A percentile compares a stretch with the other conserved stretches of the same genome.
Conservation (phyloP, 768 basidiomycete species). For the Chalciporus chontae region DNA sequence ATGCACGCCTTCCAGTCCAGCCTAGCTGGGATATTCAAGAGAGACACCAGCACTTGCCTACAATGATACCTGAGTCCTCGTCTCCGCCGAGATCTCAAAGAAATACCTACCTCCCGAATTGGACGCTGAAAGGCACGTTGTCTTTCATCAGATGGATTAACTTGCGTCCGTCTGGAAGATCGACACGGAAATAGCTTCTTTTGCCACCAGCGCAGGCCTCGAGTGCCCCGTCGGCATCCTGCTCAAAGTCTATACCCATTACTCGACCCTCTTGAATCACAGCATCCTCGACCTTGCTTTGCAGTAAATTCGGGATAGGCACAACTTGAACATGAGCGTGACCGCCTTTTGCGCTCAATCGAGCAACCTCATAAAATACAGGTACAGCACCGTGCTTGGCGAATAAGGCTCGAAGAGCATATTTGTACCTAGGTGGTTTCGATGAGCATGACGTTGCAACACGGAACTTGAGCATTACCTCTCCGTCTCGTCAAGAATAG, state of each 20-base stretch:
- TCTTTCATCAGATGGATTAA: conserved; percentile 85
- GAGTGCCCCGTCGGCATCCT: conserved; percentile 62
- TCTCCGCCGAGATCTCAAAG: no score
- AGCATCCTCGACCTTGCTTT: conserved; percentile 60
- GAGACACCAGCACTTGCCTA: conserved; percentile 76
- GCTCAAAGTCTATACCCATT: conserved; percentile 71
- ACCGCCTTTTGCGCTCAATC: conserved; percentile 80
- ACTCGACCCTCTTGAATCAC: conserved; percentile 70
- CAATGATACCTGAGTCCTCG: conserved; percentile 1
- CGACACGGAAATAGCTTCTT: conserved; percentile 84
- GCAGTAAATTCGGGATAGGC: conserved; percentile 65
- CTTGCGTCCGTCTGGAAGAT: conserved; percentile 80
- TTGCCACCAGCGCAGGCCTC: conserved; percentile 46
- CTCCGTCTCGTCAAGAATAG: conserved; percentile 79
- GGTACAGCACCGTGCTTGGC: conserved; percentile 63
- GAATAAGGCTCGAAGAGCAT: conserved; percentile 68
- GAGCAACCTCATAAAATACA: conserved; percentile 85
- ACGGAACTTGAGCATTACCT: conserved; percentile 40
- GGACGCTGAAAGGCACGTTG: conserved; percentile 76
- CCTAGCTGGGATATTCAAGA: conserved; percentile 75
- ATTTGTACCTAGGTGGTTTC: conserved; percentile 59
- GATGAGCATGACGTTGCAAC: conserved; percentile 1
- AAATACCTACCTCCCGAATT: conserved; percentile 79
- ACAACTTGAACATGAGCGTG: conserved; percentile 92
- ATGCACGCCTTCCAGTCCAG: conserved; percentile 91